A percentile compares a stretch with the other conserved stretches of the same genome.
Evolutionary conservation across 306 rosid genomes (phyloP).

Genomic region (Amphicarpaea edgeworthii): DNA sequence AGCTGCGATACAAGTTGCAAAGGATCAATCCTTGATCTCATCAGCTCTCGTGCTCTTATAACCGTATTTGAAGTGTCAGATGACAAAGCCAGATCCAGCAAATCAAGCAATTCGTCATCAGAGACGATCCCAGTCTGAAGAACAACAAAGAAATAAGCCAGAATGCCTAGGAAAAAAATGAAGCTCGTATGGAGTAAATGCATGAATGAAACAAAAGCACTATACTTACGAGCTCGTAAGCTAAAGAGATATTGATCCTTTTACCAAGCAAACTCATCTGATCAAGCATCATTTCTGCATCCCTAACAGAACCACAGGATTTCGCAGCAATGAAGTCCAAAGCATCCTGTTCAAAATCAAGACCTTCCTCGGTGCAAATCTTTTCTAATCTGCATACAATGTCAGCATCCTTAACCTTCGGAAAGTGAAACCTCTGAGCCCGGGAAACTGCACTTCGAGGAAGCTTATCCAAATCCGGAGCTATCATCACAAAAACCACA

Average conservation of each 20-base stretch:
- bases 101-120: conserved; percentile 79
- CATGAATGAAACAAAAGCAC: conserved; percentile 17
- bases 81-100: conserved; percentile 89
- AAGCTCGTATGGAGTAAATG: not conserved
- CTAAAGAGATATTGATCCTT: conserved; percentile 67
- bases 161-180: conserved; percentile 29
- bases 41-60: conserved; percentile 76
- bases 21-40: conserved; percentile 86
- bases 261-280: conserved; percentile 86
- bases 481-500: conserved; percentile 78
- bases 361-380: conserved; percentile 71
- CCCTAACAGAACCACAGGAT: conserved; percentile 85
- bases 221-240: conserved; percentile 80
- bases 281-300: conserved; percentile 94
- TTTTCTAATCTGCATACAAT: conserved; percentile 62
- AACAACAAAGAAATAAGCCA: conserved; percentile 33
- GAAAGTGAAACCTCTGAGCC: conserved; percentile 79
- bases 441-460: conserved; percentile 73
- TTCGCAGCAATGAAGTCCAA: conserved; percentile 74
- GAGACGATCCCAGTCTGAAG: conserved; percentile 84
- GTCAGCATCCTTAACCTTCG: conserved; percentile 73
- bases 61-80: conserved; percentile 84
- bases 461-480: conserved; percentile 76
- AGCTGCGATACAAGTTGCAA: conserved; percentile 83
- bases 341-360: conserved; percentile 75